These are phyloP conservation scores for Trypanosoma grayi DNA, from an alignment of 208 protist species.

Conservation along the genomic window DNA sequence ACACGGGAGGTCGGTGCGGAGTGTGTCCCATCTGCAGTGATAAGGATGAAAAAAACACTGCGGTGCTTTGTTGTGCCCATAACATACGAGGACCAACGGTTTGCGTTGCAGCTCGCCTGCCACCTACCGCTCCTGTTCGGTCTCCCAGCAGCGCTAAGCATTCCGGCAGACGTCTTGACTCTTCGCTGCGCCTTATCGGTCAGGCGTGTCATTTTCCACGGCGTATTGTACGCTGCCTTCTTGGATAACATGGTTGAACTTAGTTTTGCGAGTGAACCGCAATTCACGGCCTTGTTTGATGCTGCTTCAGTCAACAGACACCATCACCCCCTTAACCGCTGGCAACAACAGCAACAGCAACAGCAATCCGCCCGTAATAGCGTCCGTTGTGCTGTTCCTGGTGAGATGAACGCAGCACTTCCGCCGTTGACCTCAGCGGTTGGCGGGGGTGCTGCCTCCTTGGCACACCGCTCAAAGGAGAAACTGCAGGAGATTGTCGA, in stretches of 20 bases:
- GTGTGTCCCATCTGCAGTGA: background rate
- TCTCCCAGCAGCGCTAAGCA: constrained; percentile 40
- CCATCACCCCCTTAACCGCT: background rate
- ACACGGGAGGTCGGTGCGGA: background rate
- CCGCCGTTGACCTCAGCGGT: constrained; percentile 1
- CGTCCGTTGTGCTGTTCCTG: background rate
- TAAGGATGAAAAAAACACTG: constrained; percentile 17
- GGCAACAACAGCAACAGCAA: background rate
- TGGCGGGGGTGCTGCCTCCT: background rate
- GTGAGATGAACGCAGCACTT: background rate
- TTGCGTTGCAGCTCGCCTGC: constrained; percentile 52
- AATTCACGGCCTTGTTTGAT: constrained; percentile 63
- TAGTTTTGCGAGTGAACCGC: constrained; percentile 58
- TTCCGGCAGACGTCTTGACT: constrained; percentile 67
- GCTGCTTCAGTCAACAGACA: constrained; percentile 5
- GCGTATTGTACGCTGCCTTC: constrained; percentile 55
- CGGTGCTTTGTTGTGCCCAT: constrained; percentile 69
- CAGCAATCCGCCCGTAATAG: background rate
- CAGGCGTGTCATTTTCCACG: constrained; percentile 53
- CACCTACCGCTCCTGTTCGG: constrained; percentile 50
- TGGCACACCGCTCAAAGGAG: constrained; percentile 34
- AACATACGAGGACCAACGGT: constrained; percentile 69
- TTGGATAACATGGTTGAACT: constrained; percentile 50
- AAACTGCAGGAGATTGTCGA: constrained; percentile 77
- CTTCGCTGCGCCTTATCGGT: constrained; percentile 53